Evolutionary conservation across 2,329 filamentous ascomycete species (phyloP).

Genomic region (Penicillium sp.): DNA sequence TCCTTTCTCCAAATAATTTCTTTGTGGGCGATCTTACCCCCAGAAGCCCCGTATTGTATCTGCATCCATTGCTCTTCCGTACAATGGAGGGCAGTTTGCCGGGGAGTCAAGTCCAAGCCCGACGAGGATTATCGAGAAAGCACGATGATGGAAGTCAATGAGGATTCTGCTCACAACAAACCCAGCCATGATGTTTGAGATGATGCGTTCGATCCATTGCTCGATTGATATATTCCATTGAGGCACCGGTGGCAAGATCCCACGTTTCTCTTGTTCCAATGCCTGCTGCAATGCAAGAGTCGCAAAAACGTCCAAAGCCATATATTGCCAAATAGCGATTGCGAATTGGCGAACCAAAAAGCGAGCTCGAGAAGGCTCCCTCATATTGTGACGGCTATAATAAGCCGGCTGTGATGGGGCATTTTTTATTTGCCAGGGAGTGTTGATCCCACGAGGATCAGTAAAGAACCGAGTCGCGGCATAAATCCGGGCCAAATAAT

Average conservation of each 20-base stretch:
- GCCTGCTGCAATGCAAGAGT: not conserved
- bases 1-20: too few species aligned
- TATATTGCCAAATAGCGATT: conserved; percentile 19
- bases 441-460: conserved; percentile 18
- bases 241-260: conserved; percentile 4
- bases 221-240: conserved; percentile 9
- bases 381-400: not conserved
- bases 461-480: conserved; percentile 2
- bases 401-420: conserved; percentile 15
- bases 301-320: conserved; percentile 9
- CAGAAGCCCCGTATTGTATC: conserved; percentile 25
- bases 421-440: conserved; percentile 21
- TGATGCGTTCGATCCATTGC: conserved; percentile 15
- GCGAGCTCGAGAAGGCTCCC: conserved; percentile 2
- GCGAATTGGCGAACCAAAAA: conserved; percentile 18
- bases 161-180: conserved; percentile 14
- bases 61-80: conserved; percentile 19
- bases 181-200: conserved; percentile 8
- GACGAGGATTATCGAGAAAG: conserved; percentile 16
- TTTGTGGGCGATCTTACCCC: conserved; percentile 17
- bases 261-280: not conserved
- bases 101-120: conserved; percentile 8
- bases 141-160: conserved; percentile 19
- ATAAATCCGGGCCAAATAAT: not conserved
- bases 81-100: conserved; percentile 22